phyloP scores from a whole-genome alignment of 1,284 basidiomycete species.

The Macrocystidia cucumis region DNA sequence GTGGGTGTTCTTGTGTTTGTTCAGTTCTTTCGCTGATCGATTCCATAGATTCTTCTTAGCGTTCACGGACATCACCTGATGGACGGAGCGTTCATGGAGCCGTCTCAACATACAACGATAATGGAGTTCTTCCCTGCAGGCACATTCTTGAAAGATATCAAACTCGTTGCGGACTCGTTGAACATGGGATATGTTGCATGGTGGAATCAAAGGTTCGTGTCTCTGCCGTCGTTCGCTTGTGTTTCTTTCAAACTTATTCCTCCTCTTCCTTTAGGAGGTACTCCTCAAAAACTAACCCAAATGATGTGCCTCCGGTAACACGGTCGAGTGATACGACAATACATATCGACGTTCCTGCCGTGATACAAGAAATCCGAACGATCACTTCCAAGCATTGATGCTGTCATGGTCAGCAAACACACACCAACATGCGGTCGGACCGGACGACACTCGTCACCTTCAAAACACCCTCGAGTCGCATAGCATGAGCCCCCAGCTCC shows the following conservation, averaged over 20 bases:
- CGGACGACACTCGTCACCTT: too few species aligned
- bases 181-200: slow-evolving; percentile 72
- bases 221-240: slow-evolving; percentile 1
- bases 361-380: slow-evolving; percentile 33
- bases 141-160: slow-evolving; percentile 67
- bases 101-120: slow-evolving; percentile 44
- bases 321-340: slow-evolving; percentile 33
- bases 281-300: slow-evolving; percentile 21
- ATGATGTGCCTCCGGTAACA: slow-evolving; percentile 21
- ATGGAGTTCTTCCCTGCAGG: slow-evolving; percentile 78
- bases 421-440: too few species aligned
- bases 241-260: background rate
- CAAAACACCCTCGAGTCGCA: too few species aligned
- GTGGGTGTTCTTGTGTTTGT: slow-evolving; percentile 31
- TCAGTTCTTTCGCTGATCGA: slow-evolving; percentile 1
- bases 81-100: slow-evolving; percentile 67
- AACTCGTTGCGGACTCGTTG: slow-evolving; percentile 53
- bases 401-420: too few species aligned
- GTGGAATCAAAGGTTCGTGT: slow-evolving; percentile 49
- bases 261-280: slow-evolving; percentile 22
- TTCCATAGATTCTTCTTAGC: slow-evolving; percentile 57
- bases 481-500: too few species aligned
- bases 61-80: slow-evolving; percentile 68
- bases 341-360: slow-evolving; percentile 39
- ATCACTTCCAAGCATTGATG: too few species aligned